A percentile compares a stretch with the other conserved stretches of the same genome.
These are phyloP conservation scores for Candida vartiovaarae DNA, from an alignment of 805 yeast genomes.

Conservation along the genomic window DNA sequence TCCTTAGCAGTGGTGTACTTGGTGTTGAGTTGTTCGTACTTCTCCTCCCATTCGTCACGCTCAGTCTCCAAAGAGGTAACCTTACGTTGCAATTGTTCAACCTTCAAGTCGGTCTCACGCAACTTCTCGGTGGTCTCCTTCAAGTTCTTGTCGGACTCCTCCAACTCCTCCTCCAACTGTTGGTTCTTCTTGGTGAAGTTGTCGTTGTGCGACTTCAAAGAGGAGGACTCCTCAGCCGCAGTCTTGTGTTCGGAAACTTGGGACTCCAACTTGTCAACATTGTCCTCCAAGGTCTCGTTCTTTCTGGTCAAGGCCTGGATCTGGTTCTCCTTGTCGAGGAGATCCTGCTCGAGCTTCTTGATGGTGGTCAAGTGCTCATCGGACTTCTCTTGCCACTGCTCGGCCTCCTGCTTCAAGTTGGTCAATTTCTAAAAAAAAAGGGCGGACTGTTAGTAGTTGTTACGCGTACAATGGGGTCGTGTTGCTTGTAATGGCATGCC, in stretches of 20 bases:
- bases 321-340: constrained; percentile 88
- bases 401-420: constrained; percentile 90
- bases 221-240: constrained; percentile 85
- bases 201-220: constrained; percentile 84
- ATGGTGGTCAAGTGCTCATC: constrained; percentile 77
- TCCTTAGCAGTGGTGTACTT: constrained; percentile 81
- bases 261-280: constrained; percentile 65
- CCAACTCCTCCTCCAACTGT: constrained; percentile 85
- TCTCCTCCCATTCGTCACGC: constrained; percentile 85
- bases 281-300: constrained; percentile 81
- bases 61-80: constrained; percentile 88
- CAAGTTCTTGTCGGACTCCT: constrained; percentile 82
- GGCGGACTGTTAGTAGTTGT: no score
- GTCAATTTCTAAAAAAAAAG: constrained; percentile 55
- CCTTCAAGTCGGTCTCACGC: constrained; percentile 92
- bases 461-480: no score
- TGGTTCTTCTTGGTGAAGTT: constrained; percentile 85
- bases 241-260: constrained; percentile 72
- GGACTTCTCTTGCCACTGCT: constrained; percentile 94
- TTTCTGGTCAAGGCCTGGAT: constrained; percentile 89
- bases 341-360: constrained; percentile 89
- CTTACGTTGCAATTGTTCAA: constrained; percentile 93
- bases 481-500: no score
- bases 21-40: constrained; percentile 78
- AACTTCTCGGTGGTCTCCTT: constrained; percentile 90